Base-by-base conservation (phyloP, 176 grass and related monocot species). In the Musa schizocarpa region DNA sequence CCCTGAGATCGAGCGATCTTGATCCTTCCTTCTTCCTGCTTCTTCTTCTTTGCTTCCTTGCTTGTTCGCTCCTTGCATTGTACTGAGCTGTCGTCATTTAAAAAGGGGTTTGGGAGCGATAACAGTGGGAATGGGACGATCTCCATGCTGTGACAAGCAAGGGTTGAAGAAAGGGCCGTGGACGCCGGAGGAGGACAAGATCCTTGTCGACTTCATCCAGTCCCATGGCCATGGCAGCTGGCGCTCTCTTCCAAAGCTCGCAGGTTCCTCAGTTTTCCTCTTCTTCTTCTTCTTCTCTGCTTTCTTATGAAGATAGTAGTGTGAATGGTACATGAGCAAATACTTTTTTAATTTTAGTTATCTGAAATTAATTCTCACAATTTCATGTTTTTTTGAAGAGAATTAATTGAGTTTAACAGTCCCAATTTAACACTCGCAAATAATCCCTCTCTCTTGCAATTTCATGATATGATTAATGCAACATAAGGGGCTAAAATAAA, bases 131-230 rank as follows among this genome's bases (percentile, higher is more conserved):
- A 99, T 99, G 95, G 95, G 88, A 62, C 89, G 95, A 82, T 86
- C 95, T 56, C 95, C 91, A 9, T 99, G 95, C 83, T 99, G 95
- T 75, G 90, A 94, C 66, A 89, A 92, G 78, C 89, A 92, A 82
- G 95, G 88, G 34, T 53, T 99, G 25, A 99, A 94, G 91, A 99
- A 94, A 49, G 95, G 95, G 5, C 95, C 90, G 21, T 99, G 95
- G 95, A 85, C 88, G 76, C 88, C 88, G 48, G 95, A 99, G 65
- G 95, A 99, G 79, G 95, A 99, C 88, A 94, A 89, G 85, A 85
- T 94, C 54, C 89, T 99, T 78, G 54, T 94, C 78, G 91, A 94
- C 67, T 94, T 82, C 75, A 83, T 99, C 81, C 81, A 94, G 78
- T 71, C 86, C 69, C 87, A 92, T 75, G 95, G 90, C 22, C 74